Conservation (phyloP, 2,329 filamentous ascomycete genomes). For the Hymenoscyphus linearis region DNA sequence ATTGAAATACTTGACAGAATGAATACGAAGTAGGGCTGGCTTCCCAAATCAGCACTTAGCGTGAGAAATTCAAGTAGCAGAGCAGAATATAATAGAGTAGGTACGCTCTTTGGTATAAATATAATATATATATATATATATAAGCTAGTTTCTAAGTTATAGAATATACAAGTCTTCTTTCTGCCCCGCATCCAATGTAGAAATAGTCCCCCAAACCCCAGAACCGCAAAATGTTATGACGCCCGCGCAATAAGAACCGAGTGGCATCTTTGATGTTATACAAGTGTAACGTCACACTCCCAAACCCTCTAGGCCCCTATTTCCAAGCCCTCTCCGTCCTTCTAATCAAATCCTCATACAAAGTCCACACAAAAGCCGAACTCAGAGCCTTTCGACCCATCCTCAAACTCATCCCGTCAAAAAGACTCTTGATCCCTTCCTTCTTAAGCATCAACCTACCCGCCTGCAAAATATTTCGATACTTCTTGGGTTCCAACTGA, state of each 20-base stretch:
- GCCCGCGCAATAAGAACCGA: neutral
- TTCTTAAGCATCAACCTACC: constrained; percentile 71
- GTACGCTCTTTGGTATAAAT: too few species aligned
- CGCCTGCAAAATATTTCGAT: constrained; percentile 77
- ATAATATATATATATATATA: too few species aligned
- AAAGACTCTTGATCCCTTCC: constrained; percentile 74
- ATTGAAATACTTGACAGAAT: too few species aligned
- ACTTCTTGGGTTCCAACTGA: constrained; percentile 79
- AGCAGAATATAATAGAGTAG: too few species aligned
- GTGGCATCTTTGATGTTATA: neutral
- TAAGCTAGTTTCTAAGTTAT: too few species aligned
- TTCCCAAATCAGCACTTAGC: too few species aligned
- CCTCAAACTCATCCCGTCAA: constrained; percentile 78
- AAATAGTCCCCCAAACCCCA: neutral
- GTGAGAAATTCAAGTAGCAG: too few species aligned
- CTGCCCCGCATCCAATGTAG: too few species aligned
- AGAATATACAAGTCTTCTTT: too few species aligned
- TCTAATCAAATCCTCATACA: constrained; percentile 89
- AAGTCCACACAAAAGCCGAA: constrained; percentile 92
- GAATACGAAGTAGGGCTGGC: too few species aligned
- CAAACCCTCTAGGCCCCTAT: neutral
- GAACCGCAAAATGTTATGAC: neutral
- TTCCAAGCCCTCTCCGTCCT: constrained; percentile 45
- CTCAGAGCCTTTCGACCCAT: constrained; percentile 90
- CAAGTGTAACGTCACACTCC: neutral